Evolutionary conservation across 768 basidiomycete genomes (phyloP), one percentile per base, ranked within the genome.

Genomic region (Mycena alexandri): DNA sequence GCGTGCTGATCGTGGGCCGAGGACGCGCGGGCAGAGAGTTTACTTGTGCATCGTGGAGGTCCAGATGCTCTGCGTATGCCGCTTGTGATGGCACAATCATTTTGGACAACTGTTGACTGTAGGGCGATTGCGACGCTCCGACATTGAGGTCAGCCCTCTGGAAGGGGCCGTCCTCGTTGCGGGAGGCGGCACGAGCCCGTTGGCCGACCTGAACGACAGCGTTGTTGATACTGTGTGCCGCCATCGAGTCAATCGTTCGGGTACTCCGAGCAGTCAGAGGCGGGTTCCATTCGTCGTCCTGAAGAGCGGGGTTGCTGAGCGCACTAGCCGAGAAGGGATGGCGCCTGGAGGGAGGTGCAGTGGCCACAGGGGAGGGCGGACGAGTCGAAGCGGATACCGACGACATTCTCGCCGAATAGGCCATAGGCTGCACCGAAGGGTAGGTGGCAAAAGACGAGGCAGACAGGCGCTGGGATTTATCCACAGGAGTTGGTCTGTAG

Each of bases 201-300:
- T 63, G 67, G 13, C 69, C 75, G 16, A 71, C 71, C 34, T 72
- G 72, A 25, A 74, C 71, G 14, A 74, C 68, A n/a, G 73, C 75
- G n/a, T 72, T 58, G 12, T 64, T 38, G 21, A 73, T 71, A 42
- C 75, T 75, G 17, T 53, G 63, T 36, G 72, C 70, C 22, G 68
- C 63, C 13, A 24, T 47, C 8, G 72, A 64, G 46, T 76, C 75
- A n/a, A 73, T 65, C 9, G 73, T 72, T 14, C 67, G 67, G 42
- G 68, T 75, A 51, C 71, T 73, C 42, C 70, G 67, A 17, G 72
- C 72, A 62, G 72, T 68, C 21, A 14, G 11, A 21, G 71, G 38
- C 12, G 61, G 51, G 13, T 60, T 61, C 65, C 70, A 72, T 19
- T 71, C 69, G 14, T 60, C 58, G 16, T 8, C 56, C 38, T 68